These are phyloP conservation scores for Pisolithus thermaeus DNA, from an alignment of 1,284 basidiomycete species.

Conservation along the genomic window DNA sequence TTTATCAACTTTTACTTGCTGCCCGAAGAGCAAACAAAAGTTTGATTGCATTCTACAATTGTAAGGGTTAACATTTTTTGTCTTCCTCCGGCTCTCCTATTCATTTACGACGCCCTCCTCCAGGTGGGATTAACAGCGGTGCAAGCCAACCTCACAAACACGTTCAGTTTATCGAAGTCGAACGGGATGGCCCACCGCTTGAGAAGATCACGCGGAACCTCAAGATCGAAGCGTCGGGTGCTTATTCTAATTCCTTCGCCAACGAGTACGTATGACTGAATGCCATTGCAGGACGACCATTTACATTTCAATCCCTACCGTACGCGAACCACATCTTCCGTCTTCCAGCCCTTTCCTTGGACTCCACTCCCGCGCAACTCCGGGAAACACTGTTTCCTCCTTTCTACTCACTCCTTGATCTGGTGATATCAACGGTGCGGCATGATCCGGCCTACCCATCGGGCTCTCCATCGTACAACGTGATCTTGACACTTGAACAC, in stretches of 20 bases:
- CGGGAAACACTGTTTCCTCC: constrained; percentile 54
- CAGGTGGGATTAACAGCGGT: constrained; percentile 75
- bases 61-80: constrained; percentile 32
- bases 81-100: background rate
- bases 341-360: constrained; percentile 47
- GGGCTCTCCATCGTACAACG: constrained; percentile 74
- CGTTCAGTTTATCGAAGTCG: constrained; percentile 68
- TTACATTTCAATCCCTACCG: constrained; percentile 60
- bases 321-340: constrained; percentile 79
- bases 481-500: constrained; percentile 77
- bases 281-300: constrained; percentile 57
- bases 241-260: constrained; percentile 9
- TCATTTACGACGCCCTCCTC: background rate
- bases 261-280: constrained; percentile 8
- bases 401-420: constrained; percentile 73
- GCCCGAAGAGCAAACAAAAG: constrained; percentile 53
- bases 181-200: constrained; percentile 61
- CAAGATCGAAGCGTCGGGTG: constrained; percentile 56
- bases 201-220: constrained; percentile 60
- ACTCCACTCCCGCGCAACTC: constrained; percentile 41
- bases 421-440: constrained; percentile 71
- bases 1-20: constrained; percentile 65
- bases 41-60: constrained; percentile 84
- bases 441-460: constrained; percentile 54
- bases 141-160: constrained; percentile 88